Base-by-base conservation (phyloP, 2,329 filamentous ascomycete genomes). In the Trichoderma polysporum region DNA sequence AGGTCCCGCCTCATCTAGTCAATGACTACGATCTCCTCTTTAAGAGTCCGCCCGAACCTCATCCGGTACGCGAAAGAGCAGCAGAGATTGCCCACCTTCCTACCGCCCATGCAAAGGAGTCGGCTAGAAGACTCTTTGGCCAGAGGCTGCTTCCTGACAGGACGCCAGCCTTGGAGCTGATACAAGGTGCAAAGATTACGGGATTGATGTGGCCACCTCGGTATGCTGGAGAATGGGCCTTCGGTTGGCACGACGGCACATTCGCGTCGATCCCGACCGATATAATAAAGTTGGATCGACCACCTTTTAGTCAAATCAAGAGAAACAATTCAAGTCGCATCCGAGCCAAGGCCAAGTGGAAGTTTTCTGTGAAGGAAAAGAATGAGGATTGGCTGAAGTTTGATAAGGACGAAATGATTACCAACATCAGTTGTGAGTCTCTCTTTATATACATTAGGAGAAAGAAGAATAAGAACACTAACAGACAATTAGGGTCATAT, bases 321-420 rank as follows among this genome's bases (percentile, higher is more conserved):
- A 80, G 82, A 75, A 79, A 80, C 5, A 80, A 79, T 15, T 78
- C 79, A 37, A 85, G 81, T 64, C 80, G 79, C 12, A 77, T 86
- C 47, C 80, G 79, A 56, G 85, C 83, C 10, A 79, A 81, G 47
- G 78, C 84, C 13, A 79, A 79, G 66, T 88, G 85, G 85, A 85
- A 81, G 74, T 87, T 85, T 76, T 77, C 79, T 57, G 79, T 81
- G 39, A 83, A 81, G 69, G 76, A 79, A 25, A 79, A 81, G 10
- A 78, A 76, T 25, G 79, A 79, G 31, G 74, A 81, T 12, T 88
- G 85, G 85, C 77, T 88, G n/a, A 82, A 79, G 69, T 86, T 91
- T 72, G 88, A 89, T 33, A 90, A 89, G 73, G 87, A 86, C 22
- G 89, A 91, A 69, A 81, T 83, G 3, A 89, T 91, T 17, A 87